Conservation (phyloP, 1,284 basidiomycete genomes). For the Trametes pubescens region DNA sequence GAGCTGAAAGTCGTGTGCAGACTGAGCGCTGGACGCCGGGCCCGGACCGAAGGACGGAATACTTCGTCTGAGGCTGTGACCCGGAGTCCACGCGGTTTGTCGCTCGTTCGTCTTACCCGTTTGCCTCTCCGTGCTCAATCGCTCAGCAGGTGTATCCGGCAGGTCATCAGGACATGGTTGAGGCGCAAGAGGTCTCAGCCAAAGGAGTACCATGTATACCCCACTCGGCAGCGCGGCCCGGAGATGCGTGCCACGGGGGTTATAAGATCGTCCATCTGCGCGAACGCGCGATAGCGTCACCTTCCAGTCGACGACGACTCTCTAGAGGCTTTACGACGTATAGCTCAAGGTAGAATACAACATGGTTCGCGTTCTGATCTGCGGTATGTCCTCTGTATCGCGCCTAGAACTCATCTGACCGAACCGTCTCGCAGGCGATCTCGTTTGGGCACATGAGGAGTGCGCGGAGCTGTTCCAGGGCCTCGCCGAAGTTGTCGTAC, state of each 20-base stretch:
- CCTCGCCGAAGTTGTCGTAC: conserved; percentile 80
- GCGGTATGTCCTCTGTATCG: conserved; percentile 21
- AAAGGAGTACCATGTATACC: neutral
- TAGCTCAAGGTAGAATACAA: neutral
- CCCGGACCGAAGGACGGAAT: too few relatives aligned
- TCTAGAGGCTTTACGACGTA: neutral
- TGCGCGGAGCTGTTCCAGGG: conserved; percentile 68
- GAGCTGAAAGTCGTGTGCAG: too few relatives aligned
- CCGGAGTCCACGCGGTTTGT: too few relatives aligned
- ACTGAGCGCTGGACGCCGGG: too few relatives aligned
- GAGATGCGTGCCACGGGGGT: neutral
- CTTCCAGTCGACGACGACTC: neutral
- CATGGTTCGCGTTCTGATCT: conserved; percentile 34
- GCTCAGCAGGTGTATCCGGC: neutral
- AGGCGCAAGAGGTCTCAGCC: neutral
- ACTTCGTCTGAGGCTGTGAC: too few relatives aligned
- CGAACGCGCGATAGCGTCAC: conserved; percentile 1
- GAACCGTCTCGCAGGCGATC: conserved; percentile 55
- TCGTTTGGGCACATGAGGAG: conserved; percentile 86
- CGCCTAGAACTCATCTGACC: neutral
- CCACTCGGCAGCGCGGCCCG: conserved; percentile 4
- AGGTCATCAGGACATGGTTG: conserved; percentile 1
- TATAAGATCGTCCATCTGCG: conserved; percentile 12
- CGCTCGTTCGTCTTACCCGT: neutral
- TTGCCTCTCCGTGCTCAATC: neutral